These are phyloP conservation scores for Ailanthus altissimus DNA, from an alignment of 345 rosid genomes.

Conservation along the genomic window DNA sequence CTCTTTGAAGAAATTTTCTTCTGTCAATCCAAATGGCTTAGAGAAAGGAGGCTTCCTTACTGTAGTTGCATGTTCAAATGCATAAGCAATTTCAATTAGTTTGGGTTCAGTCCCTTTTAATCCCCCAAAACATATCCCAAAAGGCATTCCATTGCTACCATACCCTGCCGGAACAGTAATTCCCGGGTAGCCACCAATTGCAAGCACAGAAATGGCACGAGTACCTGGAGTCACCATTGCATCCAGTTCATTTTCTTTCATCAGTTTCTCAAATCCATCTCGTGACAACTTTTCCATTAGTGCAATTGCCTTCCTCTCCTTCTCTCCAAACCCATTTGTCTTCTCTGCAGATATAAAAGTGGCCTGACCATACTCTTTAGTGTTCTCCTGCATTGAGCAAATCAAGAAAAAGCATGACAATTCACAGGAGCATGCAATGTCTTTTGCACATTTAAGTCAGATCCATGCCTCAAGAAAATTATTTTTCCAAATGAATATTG, in stretches of 20 bases:
- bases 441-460: too few relatives aligned
- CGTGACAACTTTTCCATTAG: constrained; percentile 14
- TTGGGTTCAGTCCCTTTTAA: constrained; percentile 40
- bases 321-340: constrained; percentile 29
- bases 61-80: constrained; percentile 38
- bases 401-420: neutral
- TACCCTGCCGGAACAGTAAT: constrained; percentile 49
- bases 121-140: constrained; percentile 45
- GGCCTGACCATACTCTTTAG: constrained; percentile 29
- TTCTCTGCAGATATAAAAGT: constrained; percentile 33
- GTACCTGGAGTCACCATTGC: constrained; percentile 31
- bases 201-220: constrained; percentile 20
- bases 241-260: constrained; percentile 37
- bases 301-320: constrained; percentile 29
- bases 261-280: constrained; percentile 36
- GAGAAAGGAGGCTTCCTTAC: constrained; percentile 31
- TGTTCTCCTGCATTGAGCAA: constrained; percentile 34
- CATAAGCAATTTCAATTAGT: constrained; percentile 47
- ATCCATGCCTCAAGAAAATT: too few relatives aligned
- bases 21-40: neutral
- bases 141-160: constrained; percentile 28
- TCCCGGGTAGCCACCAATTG: constrained; percentile 44
- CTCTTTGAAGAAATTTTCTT: neutral
- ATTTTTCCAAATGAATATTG: too few relatives aligned
- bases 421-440: too few relatives aligned